Conservation (phyloP, 192 early-diverging fungal genomes). For the Backusella parvicylindrica region DNA sequence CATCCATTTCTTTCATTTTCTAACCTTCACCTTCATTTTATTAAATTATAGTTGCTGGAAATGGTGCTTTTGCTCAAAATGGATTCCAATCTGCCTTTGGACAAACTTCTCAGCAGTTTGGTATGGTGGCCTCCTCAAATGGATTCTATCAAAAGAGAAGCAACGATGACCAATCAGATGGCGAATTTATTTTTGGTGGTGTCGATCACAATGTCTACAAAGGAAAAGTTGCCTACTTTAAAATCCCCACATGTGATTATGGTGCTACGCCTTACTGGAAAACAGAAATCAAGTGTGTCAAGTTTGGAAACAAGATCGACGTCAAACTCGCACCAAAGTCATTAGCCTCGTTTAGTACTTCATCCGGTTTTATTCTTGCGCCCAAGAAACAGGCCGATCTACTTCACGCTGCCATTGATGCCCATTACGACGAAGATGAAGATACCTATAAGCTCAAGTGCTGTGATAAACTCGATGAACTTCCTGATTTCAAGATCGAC, state of each 20-base stretch:
- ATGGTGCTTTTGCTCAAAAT: conserved; percentile 23
- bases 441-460: conserved; percentile 10
- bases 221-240: conserved; percentile 22
- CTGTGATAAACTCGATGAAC: conserved; percentile 8
- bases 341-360: conserved; percentile 19
- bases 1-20: not conserved
- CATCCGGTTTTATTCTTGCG: conserved; percentile 17
- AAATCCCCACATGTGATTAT: conserved; percentile 20
- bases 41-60: not conserved
- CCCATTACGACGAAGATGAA: not conserved
- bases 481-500: conserved; percentile 15
- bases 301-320: conserved; percentile 14
- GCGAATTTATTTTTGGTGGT: conserved; percentile 30
- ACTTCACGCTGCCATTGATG: conserved; percentile 27
- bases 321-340: conserved; percentile 20
- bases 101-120: conserved; percentile 21
- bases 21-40: not conserved
- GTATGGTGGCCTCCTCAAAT: not conserved
- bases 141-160: conserved; percentile 19
- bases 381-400: conserved; percentile 17
- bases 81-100: conserved; percentile 9
- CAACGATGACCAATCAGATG: conserved; percentile 5
- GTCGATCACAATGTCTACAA: conserved; percentile 30
- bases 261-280: conserved; percentile 24
- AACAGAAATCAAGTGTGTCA: conserved; percentile 16